Evolutionary conservation across 345 rosid genomes (phyloP).

Genomic region (Populus ilicifolia): DNA sequence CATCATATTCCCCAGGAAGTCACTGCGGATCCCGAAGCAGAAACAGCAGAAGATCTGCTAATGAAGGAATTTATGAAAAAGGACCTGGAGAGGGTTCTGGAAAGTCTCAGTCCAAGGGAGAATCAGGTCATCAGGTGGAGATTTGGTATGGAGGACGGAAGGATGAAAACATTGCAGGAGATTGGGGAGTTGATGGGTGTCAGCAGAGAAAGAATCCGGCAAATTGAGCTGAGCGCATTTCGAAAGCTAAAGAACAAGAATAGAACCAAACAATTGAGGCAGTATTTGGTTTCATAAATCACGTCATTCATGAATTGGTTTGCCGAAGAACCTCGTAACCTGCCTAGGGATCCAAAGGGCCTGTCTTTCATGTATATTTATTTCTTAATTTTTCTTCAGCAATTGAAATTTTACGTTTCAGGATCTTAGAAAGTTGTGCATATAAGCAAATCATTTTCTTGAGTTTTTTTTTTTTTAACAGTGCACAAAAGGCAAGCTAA

Average conservation of each 20-base stretch:
- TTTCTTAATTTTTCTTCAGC: conserved; percentile 4
- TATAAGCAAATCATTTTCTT: conserved; percentile 19
- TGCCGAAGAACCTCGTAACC: conserved; percentile 11
- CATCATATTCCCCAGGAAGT: conserved; percentile 53
- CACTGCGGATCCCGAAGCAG: conserved; percentile 72
- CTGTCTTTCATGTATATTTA: conserved; percentile 8
- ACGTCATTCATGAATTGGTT: neutral
- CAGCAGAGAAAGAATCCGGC: conserved; percentile 90
- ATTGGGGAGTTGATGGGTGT: conserved; percentile 81
- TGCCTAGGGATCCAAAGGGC: conserved; percentile 5
- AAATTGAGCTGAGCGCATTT: conserved; percentile 74
- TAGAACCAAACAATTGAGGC: conserved; percentile 69
- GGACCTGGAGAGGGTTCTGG: conserved; percentile 75
- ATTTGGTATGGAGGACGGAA: conserved; percentile 84
- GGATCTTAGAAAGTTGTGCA: conserved; percentile 19
- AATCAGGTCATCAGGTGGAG: conserved; percentile 78
- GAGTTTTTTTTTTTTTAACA: no score
- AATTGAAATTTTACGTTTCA: neutral
- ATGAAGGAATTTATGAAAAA: conserved; percentile 74
- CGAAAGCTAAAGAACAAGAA: conserved; percentile 81
- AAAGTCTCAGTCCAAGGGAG: conserved; percentile 67
- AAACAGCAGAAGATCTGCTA: conserved; percentile 63
- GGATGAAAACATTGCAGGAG: conserved; percentile 89
- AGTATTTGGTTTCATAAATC: conserved; percentile 45
- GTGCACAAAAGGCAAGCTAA: neutral